phyloP scores from a whole-genome alignment of 257 asterid genomes.

The Solanum chiquidenum region DNA sequence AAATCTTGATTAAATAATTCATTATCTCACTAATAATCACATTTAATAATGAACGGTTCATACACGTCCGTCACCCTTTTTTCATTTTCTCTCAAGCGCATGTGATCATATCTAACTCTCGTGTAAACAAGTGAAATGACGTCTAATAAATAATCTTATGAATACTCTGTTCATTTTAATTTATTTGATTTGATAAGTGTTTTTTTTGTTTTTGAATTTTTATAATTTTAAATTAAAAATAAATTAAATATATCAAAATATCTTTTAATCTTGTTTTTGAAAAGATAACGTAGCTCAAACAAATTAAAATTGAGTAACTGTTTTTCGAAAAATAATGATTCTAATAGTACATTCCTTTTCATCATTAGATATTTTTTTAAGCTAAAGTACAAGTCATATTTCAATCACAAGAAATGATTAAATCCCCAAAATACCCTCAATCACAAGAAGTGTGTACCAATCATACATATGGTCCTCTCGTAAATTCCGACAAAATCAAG shows the following conservation, averaged over 20 bases:
- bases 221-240: too few species aligned
- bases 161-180: background rate
- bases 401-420: background rate
- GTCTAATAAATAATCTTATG: background rate
- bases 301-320: background rate
- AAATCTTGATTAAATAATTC: background rate
- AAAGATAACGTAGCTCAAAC: background rate
- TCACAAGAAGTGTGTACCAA: background rate
- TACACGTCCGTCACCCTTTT: background rate
- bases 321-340: background rate
- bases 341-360: background rate
- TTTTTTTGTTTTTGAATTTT: too few species aligned
- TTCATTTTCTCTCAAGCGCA: constrained; percentile 3
- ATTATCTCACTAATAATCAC: background rate
- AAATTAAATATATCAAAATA: too few species aligned
- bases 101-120: constrained; percentile 9
- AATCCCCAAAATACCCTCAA: constrained; percentile 10
- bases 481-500: background rate
- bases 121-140: background rate
- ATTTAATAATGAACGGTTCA: background rate
- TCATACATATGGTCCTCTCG: background rate
- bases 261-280: too few species aligned
- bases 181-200: too few species aligned
- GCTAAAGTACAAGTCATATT: background rate
- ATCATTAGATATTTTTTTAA: background rate